These are phyloP conservation scores for Saccharomycopsis synnaedendra DNA, from an alignment of 805 yeast species.

Conservation along the genomic window DNA sequence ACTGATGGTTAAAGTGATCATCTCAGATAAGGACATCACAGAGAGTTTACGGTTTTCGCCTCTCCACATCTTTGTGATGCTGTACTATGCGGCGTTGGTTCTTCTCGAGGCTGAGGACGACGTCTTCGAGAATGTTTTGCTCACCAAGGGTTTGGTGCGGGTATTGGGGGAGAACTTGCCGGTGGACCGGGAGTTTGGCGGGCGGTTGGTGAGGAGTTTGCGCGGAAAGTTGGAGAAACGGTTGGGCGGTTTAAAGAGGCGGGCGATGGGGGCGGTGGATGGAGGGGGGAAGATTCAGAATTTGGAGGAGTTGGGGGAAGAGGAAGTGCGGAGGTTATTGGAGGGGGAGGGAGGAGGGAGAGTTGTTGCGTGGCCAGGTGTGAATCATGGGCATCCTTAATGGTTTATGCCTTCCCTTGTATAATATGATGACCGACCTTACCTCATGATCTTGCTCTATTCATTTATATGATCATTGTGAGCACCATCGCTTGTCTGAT, in stretches of 20 bases:
- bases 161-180: conserved; percentile 36
- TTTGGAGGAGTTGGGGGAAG: conserved; percentile 17
- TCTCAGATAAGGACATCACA: conserved; percentile 47
- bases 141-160: conserved; percentile 33
- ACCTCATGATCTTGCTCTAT: too few species aligned
- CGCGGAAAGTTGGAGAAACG: conserved; percentile 22
- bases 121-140: conserved; percentile 25
- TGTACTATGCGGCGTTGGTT: conserved; percentile 53
- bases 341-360: conserved; percentile 21
- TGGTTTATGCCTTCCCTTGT: too few species aligned
- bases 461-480: too few species aligned
- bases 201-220: conserved; percentile 26
- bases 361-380: conserved; percentile 55
- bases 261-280: conserved; percentile 19
- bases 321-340: conserved; percentile 15
- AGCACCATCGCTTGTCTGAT: too few species aligned
- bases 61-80: conserved; percentile 61
- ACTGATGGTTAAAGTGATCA: conserved; percentile 45
- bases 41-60: conserved; percentile 52
- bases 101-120: conserved; percentile 37
- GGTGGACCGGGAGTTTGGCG: conserved; percentile 41
- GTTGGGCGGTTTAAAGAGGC: conserved; percentile 17
- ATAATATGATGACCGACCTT: too few species aligned
- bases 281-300: conserved; percentile 13
- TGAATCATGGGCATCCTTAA: conserved; percentile 52